Percentiles rank a stretch among this genome's conserved stretches.
phyloP scores from a whole-genome alignment of 2,329 filamentous ascomycete genomes.

The Ilyonectria mors-panacis region DNA sequence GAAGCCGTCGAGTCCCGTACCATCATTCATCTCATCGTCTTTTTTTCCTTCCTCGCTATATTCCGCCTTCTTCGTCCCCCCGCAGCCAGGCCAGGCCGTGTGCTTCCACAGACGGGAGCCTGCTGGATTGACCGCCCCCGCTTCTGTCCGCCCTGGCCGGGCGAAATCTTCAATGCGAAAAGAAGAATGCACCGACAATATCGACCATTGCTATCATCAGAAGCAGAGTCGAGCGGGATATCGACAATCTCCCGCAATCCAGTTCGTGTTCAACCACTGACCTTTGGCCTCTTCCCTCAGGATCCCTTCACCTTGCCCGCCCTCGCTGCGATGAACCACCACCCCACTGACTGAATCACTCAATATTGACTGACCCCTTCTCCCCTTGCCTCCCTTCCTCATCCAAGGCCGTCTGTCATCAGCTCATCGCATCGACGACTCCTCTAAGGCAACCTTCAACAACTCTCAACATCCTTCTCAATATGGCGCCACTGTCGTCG shows the following conservation, averaged over 20 bases:
- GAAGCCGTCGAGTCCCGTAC: not conserved
- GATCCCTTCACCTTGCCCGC: not conserved
- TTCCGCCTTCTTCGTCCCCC: too few species aligned
- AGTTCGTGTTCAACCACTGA: too few species aligned
- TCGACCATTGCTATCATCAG: not conserved
- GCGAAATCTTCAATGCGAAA: not conserved
- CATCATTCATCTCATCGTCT: not conserved
- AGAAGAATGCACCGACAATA: not conserved
- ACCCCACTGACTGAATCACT: not conserved
- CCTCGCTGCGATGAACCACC: slow-evolving; percentile 9
- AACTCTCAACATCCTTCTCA: not conserved
- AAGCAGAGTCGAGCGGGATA: too few species aligned
- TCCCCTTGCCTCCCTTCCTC: not conserved
- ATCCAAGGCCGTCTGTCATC: not conserved
- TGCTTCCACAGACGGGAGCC: not conserved
- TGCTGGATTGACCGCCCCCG: not conserved
- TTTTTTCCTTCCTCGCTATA: not conserved
- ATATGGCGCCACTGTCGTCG: slow-evolving; percentile 1
- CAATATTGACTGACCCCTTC: not conserved
- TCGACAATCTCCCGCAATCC: too few species aligned
- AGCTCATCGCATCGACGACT: not conserved
- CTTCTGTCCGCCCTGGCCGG: not conserved
- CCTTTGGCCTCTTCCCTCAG: not conserved
- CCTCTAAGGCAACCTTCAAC: not conserved
- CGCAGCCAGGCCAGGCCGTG: too few species aligned